Evolutionary conservation across 139 green algal genomes (phyloP), one percentile per base, ranked within the genome.

Genomic region (Chlorella sp.): DNA sequence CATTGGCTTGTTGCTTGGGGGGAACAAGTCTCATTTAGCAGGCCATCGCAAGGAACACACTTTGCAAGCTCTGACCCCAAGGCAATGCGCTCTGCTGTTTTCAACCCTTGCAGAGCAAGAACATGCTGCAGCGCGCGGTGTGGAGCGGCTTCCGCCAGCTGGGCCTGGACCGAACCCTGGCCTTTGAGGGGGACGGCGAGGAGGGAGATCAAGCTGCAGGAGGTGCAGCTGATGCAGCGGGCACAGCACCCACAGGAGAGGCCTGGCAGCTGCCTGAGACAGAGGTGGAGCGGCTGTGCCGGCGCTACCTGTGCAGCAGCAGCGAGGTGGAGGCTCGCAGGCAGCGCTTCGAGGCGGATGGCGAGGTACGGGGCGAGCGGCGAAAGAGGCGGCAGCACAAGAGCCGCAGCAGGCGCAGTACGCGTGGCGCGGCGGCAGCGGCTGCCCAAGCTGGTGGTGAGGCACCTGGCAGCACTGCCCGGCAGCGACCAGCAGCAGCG

Each of bases 71-170:
- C n/a, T n/a, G n/a, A n/a, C n/a, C n/a, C n/a, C 9, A 9, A 9
- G 44, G 6, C 44, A 51, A 17, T 18, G 1, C 65, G 28, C 32
- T 34, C 26, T 11, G 28, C 28, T 30, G 32, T 72, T 23, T 16
- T 44, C 12, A 30, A 21, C 11, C 32, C 65, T n/a, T 34, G 76
- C 38, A 82, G 76, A 71, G 20, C 36, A 82, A 62, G 60, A 26
- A 34, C 57, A 51, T 26, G 11, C 36, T 82, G 76, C 76, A 82
- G 11, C 76, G 76, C 26, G 36, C 57, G 20, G 16, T 82, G 32
- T 82, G 76, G 76, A 39, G 57, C 76, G 34, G 60, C 51, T 82
- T 82, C 76, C 36, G 76, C 30, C 18, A 32, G 57, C 36, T 60
- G 0, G 60, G 60, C 25, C 76, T 82, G 60, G 60, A 72, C 21